These are phyloP conservation scores for Ophiocordyceps australis DNA, from an alignment of 2,329 filamentous ascomycete genomes.

Conservation along the genomic window DNA sequence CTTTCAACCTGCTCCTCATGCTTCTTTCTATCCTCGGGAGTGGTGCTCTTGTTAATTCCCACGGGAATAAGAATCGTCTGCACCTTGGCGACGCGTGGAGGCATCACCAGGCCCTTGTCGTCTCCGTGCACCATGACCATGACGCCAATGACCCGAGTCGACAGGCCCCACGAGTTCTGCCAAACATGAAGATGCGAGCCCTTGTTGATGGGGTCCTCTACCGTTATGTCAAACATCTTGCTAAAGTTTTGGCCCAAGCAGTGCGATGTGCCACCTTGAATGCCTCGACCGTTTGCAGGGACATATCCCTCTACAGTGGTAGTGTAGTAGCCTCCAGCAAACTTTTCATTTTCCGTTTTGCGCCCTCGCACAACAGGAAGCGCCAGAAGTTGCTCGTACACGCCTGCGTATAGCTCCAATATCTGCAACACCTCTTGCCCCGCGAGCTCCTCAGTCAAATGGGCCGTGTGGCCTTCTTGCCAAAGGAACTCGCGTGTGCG, in stretches of 20 bases:
- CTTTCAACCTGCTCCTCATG: conserved; percentile 61
- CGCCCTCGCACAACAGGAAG: conserved; percentile 84
- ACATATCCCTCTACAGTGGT: conserved; percentile 97
- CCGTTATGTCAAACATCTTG: conserved; percentile 97
- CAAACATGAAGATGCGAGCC: conserved; percentile 73
- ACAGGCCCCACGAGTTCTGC: conserved; percentile 99
- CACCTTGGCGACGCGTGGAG: conserved; percentile 72
- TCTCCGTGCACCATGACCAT: conserved; percentile 99
- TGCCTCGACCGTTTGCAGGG: conserved; percentile 84
- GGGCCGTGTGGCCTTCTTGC: conserved; percentile 90
- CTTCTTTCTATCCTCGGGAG: conserved; percentile 57
- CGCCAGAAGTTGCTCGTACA: conserved; percentile 87
- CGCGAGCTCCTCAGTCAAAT: conserved; percentile 68
- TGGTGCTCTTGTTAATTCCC: conserved; percentile 77
- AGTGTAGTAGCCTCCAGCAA: conserved; percentile 90
- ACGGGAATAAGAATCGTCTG: conserved; percentile 84
- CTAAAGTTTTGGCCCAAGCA: conserved; percentile 94
- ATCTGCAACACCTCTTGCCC: conserved; percentile 82
- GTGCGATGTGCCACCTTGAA: conserved; percentile 91
- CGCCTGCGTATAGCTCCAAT: conserved; percentile 75
- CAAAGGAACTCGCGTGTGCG: conserved; percentile 90
- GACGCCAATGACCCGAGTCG: conserved; percentile 90
- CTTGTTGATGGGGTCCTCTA: conserved; percentile 77
- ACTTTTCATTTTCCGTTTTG: conserved; percentile 98
- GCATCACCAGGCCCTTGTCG: conserved; percentile 85